A percentile compares a stretch with the other conserved stretches of the same genome.
Evolutionary conservation across 257 asterid genomes (phyloP).

Genomic region (Solanum clarkiae): DNA sequence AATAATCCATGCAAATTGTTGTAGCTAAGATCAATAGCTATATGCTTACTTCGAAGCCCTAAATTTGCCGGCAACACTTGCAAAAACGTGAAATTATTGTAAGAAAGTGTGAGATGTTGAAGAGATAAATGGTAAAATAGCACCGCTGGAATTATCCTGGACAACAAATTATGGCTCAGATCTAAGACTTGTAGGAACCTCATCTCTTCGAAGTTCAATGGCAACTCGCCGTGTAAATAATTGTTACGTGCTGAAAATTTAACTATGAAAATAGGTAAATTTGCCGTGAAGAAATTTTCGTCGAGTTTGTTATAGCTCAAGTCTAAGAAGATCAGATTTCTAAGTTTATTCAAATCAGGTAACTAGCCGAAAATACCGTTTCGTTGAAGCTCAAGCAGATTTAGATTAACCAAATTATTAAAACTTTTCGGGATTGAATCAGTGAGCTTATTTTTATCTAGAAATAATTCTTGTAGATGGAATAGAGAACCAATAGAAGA

Average conservation of each 20-base stretch:
- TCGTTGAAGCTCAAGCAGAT: conserved; percentile 7
- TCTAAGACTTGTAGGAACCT: conserved; percentile 5
- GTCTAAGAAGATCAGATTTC: conserved; percentile 2
- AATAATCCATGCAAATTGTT: conserved; percentile 5
- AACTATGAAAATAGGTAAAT: not conserved
- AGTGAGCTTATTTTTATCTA: not conserved
- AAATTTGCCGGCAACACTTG: not conserved
- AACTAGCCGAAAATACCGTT: conserved; percentile 2
- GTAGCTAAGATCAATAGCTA: conserved; percentile 9
- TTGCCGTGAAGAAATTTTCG: not conserved
- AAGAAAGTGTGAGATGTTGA: conserved; percentile 10
- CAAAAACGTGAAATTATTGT: conserved; percentile 1
- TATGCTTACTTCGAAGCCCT: not conserved
- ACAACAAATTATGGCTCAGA: conserved; percentile 7
- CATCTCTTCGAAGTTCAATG: not conserved
- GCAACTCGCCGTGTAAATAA: not conserved
- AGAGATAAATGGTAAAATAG: conserved; percentile 10
- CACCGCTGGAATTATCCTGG: not conserved
- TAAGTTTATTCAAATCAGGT: conserved; percentile 2
- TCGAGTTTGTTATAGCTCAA: not conserved
- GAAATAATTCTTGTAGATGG: not conserved
- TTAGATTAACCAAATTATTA: not conserved
- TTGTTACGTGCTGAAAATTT: conserved; percentile 9
- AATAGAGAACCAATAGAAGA: not conserved
- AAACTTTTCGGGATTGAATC: conserved; percentile 3